Percentiles rank a stretch among this genome's conserved stretches.
Evolutionary conservation across 75 land plant species (phyloP).

Genomic region (Selaginella moellendorffii): DNA sequence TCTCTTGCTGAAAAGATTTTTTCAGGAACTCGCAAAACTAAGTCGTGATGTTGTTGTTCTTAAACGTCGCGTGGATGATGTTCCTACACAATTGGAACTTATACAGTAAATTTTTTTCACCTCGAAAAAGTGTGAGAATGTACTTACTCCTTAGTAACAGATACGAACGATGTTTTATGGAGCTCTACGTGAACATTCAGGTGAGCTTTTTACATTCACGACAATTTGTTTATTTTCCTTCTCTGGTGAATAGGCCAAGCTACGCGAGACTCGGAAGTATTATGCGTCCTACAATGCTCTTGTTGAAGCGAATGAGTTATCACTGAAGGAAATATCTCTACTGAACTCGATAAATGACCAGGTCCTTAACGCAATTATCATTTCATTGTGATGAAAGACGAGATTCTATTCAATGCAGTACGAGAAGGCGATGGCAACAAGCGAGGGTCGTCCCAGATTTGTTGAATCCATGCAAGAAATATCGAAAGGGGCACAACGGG

Average conservation of each 20-base stretch:
- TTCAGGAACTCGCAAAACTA: conserved; percentile 20
- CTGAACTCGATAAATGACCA: conserved; percentile 60
- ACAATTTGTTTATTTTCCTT: too few species aligned
- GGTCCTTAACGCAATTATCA: too few species aligned
- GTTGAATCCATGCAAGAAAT: conserved; percentile 24
- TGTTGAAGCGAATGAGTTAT: conserved; percentile 59
- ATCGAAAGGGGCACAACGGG: conserved; percentile 23
- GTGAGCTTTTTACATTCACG: neutral
- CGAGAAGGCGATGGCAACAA: conserved; percentile 21
- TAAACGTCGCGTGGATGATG: conserved; percentile 36
- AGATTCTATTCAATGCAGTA: conserved; percentile 10
- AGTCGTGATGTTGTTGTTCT: conserved; percentile 16
- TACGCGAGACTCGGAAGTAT: conserved; percentile 40
- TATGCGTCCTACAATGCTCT: conserved; percentile 70
- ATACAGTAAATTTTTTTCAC: conserved; percentile 49
- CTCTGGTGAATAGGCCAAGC: conserved; percentile 32
- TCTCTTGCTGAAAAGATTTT: too few species aligned
- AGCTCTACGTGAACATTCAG: neutral
- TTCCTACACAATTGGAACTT: conserved; percentile 48
- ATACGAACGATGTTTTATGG: conserved; percentile 25
- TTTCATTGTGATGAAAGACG: too few species aligned
- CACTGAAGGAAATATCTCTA: conserved; percentile 58
- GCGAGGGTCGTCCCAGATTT: conserved; percentile 21
- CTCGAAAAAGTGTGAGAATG: conserved; percentile 11
- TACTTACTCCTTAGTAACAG: conserved; percentile 23